These are phyloP conservation scores for Mychonastes homosphaera DNA, from an alignment of 139 green algal genomes.

Conservation along the genomic window DNA sequence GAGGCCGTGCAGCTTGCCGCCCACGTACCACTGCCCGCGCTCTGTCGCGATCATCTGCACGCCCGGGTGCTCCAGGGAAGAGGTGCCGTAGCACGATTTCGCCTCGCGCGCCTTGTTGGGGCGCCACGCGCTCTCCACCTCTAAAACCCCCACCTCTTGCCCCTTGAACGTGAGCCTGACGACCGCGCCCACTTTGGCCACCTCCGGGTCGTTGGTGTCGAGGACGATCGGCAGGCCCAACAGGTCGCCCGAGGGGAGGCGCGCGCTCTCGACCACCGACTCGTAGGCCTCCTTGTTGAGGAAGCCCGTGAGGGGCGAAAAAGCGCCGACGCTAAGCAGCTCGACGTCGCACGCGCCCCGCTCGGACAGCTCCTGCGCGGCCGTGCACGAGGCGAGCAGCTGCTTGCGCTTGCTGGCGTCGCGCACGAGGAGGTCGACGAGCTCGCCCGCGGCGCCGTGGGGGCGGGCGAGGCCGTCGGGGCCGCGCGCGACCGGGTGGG, in stretches of 20 bases:
- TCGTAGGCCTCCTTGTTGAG: conserved; percentile 73
- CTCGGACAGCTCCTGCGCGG: conserved; percentile 58
- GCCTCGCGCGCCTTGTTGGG: conserved; percentile 45
- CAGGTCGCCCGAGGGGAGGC: conserved; percentile 28
- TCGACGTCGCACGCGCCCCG: conserved; percentile 87
- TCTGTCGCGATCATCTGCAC: conserved; percentile 88
- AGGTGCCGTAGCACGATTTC: conserved; percentile 73
- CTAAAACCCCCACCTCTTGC: neutral
- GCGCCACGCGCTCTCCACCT: neutral
- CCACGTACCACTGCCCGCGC: conserved; percentile 70
- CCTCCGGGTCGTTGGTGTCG: conserved; percentile 69
- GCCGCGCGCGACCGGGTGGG: too few relatives aligned
- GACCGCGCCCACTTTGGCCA: conserved; percentile 54
- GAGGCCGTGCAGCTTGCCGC: conserved; percentile 41
- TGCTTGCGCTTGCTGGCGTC: conserved; percentile 25
- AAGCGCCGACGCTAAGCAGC: conserved; percentile 74
- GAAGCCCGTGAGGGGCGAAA: conserved; percentile 81
- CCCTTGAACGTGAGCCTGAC: conserved; percentile 13
- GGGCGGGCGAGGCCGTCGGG: conserved; percentile 49
- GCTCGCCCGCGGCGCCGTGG: conserved; percentile 56
- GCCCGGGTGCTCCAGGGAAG: conserved; percentile 83
- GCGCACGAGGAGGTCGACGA: conserved; percentile 60
- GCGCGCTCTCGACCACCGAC: conserved; percentile 63
- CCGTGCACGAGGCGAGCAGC: conserved; percentile 28
- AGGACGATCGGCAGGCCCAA: conserved; percentile 85